Evolutionary conservation across 495 filamentous ascomycete species (phyloP), one percentile per base, ranked within the genome.

Genomic region (Aspergillus coremiiformis): DNA sequence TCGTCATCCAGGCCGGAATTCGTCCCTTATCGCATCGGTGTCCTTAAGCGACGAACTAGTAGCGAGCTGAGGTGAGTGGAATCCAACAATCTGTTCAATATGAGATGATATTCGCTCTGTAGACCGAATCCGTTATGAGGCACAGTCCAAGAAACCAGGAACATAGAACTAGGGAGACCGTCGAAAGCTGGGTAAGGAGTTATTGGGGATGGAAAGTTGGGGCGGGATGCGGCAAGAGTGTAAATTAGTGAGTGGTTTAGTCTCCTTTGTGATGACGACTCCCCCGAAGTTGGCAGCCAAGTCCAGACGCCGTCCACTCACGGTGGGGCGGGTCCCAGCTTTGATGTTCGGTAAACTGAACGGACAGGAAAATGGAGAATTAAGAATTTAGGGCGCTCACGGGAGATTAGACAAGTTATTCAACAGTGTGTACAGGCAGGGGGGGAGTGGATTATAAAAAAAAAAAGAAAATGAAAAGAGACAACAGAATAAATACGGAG

Each of bases 1-100:
- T 66, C 70, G 72, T 68, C 63, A 73, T 72, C 46, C 63, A 66
- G 65, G 52, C 39, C n/a, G n/a, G n/a, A n/a, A n/a, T 48, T 47
- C 54, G 59, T 59, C 9, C 24, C n/a, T 23, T 55, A 60, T 72
- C 61, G 65, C 70, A 70, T 68, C 63, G 66, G 63, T 67, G 60
- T 63, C 58, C 61, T 64, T 58, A 21, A 43, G 45, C 30, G 37
- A 37, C 27, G 14, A 35, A 10, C 42, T 47, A 37, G n/a, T n/a
- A n/a, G 23, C 19, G 22, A 14, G 32, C 1, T 49, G 27, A 33
- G 37, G 49, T 10, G 44, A 15, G 26, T 27, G 27, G 20, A 44
- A n/a, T 14, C 19, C 26, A 32, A 50, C 29, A 47, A 35, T 47
- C 32, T 3, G 32, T 14, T 5, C 32, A 14, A 35, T 35, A 35